Evolutionary conservation across 495 filamentous ascomycete species (phyloP), one percentile per base, ranked within the genome.

Genomic region (Paragyromitra xinjiangensis): DNA sequence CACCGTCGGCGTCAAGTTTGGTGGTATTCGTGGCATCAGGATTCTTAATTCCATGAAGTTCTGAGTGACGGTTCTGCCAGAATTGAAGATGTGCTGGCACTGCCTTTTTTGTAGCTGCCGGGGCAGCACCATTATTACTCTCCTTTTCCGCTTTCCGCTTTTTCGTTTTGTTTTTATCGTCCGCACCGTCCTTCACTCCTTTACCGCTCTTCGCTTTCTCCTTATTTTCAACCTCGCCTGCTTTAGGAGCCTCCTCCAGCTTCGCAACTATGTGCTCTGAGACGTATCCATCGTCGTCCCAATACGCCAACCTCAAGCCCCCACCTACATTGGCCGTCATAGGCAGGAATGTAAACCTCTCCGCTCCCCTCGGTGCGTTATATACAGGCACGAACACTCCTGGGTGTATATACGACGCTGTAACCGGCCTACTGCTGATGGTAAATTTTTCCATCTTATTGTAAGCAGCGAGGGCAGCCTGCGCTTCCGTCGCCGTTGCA

Each of bases 31-130:
- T 45, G n/a, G 66, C 12, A 40, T 70, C 64, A 56, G 56, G 53
- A 42, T 79, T 73, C 44, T 59, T 75, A 44, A 78, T 79, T 1
- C 92, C 91, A 77, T 95, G 93, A 50, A 97, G 85, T 81, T 97
- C 93, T 0, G 92, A 92, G 80, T 93, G 92, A 34, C 93, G 92
- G 80, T 94, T 91, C 64, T 91, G 89, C 94, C 94, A 97, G 83
- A 94, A 92, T 84, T 95, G 91, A 44, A 97, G 86, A 79, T 96
- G 92, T 16, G 88, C 85, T 1, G 89, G 88, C 65, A 88, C 84
- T 11, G 88, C 85, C 72, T 87, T 74, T 63, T 84, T 77, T 64
- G 81, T 78, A 12, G 72, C 64, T 48, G 64, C 39, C 29, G 74
- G 34, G 53, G 65, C 34, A 74, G 87, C 88, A n/a, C 86, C 75